Base-by-base conservation (phyloP, 192 early-diverging fungal species). In the Pilaira anomala region DNA sequence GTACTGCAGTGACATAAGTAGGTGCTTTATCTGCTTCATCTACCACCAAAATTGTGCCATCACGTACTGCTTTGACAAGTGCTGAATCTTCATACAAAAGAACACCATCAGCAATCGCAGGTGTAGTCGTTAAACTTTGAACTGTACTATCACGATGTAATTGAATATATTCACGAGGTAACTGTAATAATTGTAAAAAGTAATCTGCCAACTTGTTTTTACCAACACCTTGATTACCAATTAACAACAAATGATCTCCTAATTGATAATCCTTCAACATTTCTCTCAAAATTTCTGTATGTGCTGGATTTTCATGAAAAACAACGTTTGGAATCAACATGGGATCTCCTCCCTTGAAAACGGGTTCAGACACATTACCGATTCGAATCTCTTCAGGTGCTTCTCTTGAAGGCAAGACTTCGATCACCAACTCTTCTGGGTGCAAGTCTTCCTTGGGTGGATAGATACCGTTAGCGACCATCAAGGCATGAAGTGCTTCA, bases 21-120 rank as follows among this genome's bases (percentile, higher is more conserved):
- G 90, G 90, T 1, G 90, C 90, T 60, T 92, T 92, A 65, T 92
- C 90, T 5, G 90, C 90, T 66, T 92, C 90, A 71, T 92, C 90
- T 13, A 92, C 85, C 12, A 92, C 83, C 18, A 92, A 67, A 30
- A 92, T 81, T 16, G 85, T 78, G 56, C 76, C 75, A 14, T 71
- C 61, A 29, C 46, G 60, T 8, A 80, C 78, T 18, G 76, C 85
- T 26, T 83, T 78, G 12, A 78, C 71, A 25, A 76, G 71, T 7
- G 90, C 85, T 18, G 87, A 88, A 62, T 92, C 90, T 57, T 88
- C 83, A 71, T 86, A 88, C 22, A 74, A 58, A 2, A 92, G 72
- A 0, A 86, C 78, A 61, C 90, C 90, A 48, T 90, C 79, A 11
- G 78, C 76, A 21, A 92, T 85, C 14, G 85, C 80, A 24, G 90